Conservation (phyloP, 768 basidiomycete species). For the Mycena rosella region DNA sequence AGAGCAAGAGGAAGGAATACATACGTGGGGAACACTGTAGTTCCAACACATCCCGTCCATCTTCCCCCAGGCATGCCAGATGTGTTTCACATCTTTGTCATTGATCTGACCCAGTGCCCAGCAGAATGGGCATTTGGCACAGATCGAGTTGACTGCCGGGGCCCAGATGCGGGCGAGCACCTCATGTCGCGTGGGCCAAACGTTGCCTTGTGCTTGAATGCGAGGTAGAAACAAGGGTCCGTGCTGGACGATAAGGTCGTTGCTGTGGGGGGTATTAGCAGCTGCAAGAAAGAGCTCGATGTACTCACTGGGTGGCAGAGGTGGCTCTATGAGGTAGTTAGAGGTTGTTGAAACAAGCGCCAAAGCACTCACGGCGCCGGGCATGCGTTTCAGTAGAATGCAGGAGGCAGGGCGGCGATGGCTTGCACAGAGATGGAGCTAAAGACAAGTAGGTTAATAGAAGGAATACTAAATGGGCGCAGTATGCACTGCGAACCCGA, state of each 20-base stretch:
- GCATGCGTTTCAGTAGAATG: neutral
- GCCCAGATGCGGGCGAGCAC: neutral
- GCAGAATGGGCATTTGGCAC: slow-evolving; percentile 6
- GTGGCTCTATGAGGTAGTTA: neutral
- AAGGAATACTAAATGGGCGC: neutral
- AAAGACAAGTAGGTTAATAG: neutral
- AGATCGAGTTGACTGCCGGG: neutral
- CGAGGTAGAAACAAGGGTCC: neutral
- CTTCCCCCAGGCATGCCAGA: neutral
- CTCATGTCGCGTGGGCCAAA: neutral
- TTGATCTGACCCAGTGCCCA: slow-evolving; percentile 1
- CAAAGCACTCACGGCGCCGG: neutral
- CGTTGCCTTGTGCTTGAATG: neutral
- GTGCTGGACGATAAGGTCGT: neutral
- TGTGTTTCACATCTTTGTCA: neutral
- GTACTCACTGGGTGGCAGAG: neutral
- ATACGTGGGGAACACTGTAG: slow-evolving; percentile 1
- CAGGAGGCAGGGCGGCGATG: neutral
- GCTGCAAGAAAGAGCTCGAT: neutral
- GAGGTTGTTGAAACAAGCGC: neutral
- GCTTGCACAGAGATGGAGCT: neutral
- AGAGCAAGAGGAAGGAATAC: neutral
- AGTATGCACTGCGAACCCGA: neutral
- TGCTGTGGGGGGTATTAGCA: neutral
- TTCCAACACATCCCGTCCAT: neutral